Evolutionary conservation across 2,329 filamentous ascomycete species (phyloP), one percentile per base, ranked within the genome.

Genomic region (Xylariaceae sp.): DNA sequence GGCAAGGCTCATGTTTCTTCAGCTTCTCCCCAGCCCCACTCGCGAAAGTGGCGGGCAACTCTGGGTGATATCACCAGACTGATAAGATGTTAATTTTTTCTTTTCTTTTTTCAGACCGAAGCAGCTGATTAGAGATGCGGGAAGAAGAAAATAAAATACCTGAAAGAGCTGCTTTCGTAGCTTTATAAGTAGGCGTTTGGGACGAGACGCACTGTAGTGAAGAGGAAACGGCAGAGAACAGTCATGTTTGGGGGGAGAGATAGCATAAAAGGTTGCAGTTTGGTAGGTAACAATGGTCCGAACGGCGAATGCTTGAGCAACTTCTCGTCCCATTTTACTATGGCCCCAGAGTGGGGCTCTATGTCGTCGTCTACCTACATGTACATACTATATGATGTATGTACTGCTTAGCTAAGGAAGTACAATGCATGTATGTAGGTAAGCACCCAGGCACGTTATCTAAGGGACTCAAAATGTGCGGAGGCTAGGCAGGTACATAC

Each of bases 1-100:
- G 68, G 79, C 81, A 71, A 83, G 81, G 65, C 76, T 66, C 67
- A 70, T 70, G 60, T 65, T 67, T 62, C 57, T 49, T 52, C 41
- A 49, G 50, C 58, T 54, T 57, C 58, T 50, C 56, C 55, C 59
- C 50, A 41, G 54, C 57, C 58, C 60, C 60, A 62, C 60, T 62
- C 48, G 42, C 50, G 40, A 60, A 52, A 58, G 60, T 54, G 60
- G 60, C 40, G 45, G 45, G 37, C 20, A 40, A 49, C 44, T 23
- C 32, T 42, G 18, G 54, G 58, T 54, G 57, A 58, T 54, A 58
- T 56, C 57, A 62, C 60, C 60, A 62, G 57, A 56, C 55, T 20
- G 47, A 44, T 19, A 14, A 53, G 53, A 51, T 40, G 44, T 51
- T 48, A 37, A 20, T 42, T 12, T 16, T 37, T 10, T 37, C 32